Conservation (phyloP, 2,329 filamentous ascomycete species). For the Fusarium verticillioides region DNA sequence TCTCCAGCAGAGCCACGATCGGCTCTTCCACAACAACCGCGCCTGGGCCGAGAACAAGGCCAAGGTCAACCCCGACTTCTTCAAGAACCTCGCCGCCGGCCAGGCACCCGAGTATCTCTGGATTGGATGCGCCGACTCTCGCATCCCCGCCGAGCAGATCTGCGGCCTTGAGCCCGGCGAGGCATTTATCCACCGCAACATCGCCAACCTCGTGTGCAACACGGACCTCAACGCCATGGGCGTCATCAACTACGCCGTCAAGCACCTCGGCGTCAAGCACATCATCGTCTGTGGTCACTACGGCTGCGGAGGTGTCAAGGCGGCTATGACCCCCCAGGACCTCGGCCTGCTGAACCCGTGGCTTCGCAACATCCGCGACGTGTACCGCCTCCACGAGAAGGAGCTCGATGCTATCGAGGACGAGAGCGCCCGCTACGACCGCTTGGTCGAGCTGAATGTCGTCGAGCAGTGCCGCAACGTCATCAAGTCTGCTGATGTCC, state of each 20-base stretch:
- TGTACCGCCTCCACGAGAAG: conserved; percentile 76
- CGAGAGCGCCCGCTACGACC: conserved; percentile 70
- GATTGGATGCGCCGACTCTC: conserved; percentile 92
- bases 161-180: conserved; percentile 87
- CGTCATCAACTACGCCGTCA: conserved; percentile 89
- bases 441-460: conserved; percentile 87
- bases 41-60: conserved; percentile 71
- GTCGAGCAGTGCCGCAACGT: conserved; percentile 80
- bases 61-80: conserved; percentile 71
- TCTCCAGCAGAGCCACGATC: conserved; percentile 71
- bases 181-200: conserved; percentile 94
- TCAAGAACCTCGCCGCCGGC: conserved; percentile 70
- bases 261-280: conserved; percentile 83
- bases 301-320: conserved; percentile 80
- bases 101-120: conserved; percentile 80
- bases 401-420: conserved; percentile 74
- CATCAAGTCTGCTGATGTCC: conserved; percentile 82
- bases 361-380: conserved; percentile 79
- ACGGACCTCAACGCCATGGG: conserved; percentile 82
- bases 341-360: conserved; percentile 78
- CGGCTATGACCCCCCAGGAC: conserved; percentile 77
- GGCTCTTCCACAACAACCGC: conserved; percentile 75
- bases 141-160: conserved; percentile 91
- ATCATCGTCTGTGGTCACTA: conserved; percentile 84
- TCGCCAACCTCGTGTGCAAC: conserved; percentile 86